Percentiles rank a stretch among this genome's conserved stretches.
Conservation (phyloP, 805 yeast species). For the Suhomyces tanzawaensis region DNA sequence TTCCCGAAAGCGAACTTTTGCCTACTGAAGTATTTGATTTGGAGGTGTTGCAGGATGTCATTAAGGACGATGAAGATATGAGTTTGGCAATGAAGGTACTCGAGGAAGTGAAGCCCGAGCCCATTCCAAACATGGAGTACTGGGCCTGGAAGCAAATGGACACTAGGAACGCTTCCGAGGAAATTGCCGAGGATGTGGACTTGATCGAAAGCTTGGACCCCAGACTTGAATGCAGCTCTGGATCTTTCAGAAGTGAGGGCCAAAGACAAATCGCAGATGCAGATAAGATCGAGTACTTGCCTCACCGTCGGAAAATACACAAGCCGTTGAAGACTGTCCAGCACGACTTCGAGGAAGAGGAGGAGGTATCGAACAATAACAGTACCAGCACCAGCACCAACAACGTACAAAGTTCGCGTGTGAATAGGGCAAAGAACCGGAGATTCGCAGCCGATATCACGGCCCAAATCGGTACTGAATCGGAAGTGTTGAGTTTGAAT, state of each 20-base stretch:
- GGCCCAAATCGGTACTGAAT: conserved; percentile 78
- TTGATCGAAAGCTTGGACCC: conserved; percentile 26
- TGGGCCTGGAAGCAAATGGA: conserved; percentile 68
- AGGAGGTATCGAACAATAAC: conserved; percentile 4
- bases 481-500: conserved; percentile 78
- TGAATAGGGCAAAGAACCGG: conserved; percentile 82
- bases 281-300: conserved; percentile 70
- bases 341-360: conserved; percentile 51
- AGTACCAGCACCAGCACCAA: conserved; percentile 14
- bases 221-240: conserved; percentile 44
- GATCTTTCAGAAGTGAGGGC: conserved; percentile 72
- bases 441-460: conserved; percentile 86
- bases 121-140: conserved; percentile 42
- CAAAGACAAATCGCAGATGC: conserved; percentile 70
- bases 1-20: conserved; percentile 38
- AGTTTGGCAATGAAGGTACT: conserved; percentile 49
- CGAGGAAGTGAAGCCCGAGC: conserved; percentile 11
- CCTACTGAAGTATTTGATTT: conserved; percentile 37
- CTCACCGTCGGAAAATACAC: conserved; percentile 71
- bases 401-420: conserved; percentile 69
- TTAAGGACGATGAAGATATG: conserved; percentile 77
- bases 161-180: conserved; percentile 23
- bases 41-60: conserved; percentile 46
- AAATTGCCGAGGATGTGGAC: conserved; percentile 24
- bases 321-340: conserved; percentile 75